Conservation (phyloP, 116 monocot genomes). For the Cymodocea nodosa region DNA sequence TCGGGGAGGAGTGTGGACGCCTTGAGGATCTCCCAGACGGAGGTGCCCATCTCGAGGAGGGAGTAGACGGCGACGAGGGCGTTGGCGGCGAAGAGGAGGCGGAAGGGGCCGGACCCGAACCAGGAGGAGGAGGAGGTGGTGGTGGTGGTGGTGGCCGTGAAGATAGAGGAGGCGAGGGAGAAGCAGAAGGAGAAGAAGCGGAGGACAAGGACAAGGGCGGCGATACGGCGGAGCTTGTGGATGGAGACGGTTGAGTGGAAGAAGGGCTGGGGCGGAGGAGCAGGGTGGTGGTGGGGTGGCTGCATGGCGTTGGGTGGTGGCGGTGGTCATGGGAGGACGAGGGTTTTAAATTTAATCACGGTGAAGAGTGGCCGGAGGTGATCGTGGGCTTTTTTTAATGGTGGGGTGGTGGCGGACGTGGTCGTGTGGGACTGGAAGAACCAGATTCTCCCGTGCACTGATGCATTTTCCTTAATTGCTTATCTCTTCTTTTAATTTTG, state of each 20-base stretch:
- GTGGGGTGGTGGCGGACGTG: no score
- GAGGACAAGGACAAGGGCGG: constrained; percentile 58
- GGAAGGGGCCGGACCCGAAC: constrained; percentile 44
- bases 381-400: neutral
- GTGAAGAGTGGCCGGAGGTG: neutral
- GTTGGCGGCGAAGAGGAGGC: constrained; percentile 60
- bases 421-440: neutral
- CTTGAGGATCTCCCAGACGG: constrained; percentile 63
- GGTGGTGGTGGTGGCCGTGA: constrained; percentile 61
- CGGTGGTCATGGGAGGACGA: neutral
- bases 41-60: constrained; percentile 39
- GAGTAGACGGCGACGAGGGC: constrained; percentile 78
- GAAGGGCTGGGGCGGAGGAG: constrained; percentile 23
- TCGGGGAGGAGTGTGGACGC: constrained; percentile 69
- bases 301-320: neutral
- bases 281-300: constrained; percentile 9
- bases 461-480: no score
- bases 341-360: neutral
- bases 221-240: constrained; percentile 58
- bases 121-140: no score
- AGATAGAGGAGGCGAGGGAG: constrained; percentile 59
- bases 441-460: no score
- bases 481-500: no score
- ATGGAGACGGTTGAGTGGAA: constrained; percentile 52
- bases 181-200: constrained; percentile 83